Percentiles rank a stretch among this genome's conserved stretches.
Conservation (phyloP, 2,329 filamentous ascomycete species). For the Magnaporthiopsis poae region DNA sequence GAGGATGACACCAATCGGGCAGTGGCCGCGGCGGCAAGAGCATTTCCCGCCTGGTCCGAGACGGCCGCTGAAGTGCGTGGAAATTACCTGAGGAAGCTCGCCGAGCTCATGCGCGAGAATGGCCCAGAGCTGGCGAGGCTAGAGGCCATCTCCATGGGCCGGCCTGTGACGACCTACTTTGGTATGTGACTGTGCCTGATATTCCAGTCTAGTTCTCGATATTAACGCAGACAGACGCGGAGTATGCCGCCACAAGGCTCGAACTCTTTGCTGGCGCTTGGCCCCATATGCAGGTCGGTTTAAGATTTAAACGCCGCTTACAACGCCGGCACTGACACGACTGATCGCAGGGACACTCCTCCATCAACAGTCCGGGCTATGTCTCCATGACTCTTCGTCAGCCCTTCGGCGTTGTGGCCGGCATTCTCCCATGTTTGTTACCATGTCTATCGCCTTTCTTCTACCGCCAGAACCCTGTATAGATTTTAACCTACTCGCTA, state of each 20-base stretch:
- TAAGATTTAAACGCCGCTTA: too few species aligned
- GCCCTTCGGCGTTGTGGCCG: constrained; percentile 41
- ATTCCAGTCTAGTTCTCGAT: too few species aligned
- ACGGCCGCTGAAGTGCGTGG: constrained; percentile 28
- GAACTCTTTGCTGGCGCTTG: constrained; percentile 31
- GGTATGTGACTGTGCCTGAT: not conserved
- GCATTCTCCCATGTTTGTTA: constrained; percentile 44
- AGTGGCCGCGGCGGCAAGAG: constrained; percentile 31
- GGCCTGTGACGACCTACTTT: constrained; percentile 23
- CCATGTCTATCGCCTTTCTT: not conserved
- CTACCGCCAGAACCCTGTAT: not conserved
- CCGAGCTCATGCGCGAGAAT: constrained; percentile 30
- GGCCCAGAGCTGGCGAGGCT: constrained; percentile 33
- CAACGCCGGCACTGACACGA: not conserved
- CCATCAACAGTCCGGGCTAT: constrained; percentile 37
- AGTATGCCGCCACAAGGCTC: too few species aligned
- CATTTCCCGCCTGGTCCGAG: constrained; percentile 35
- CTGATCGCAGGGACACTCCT: constrained; percentile 26
- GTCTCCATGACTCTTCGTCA: constrained; percentile 37
- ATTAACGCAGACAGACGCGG: too few species aligned
- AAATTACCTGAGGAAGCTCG: constrained; percentile 32
- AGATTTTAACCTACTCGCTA: constrained; percentile 38
- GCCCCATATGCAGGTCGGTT: constrained; percentile 24
- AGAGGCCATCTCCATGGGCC: constrained; percentile 36
- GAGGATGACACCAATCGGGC: constrained; percentile 31